These are phyloP conservation scores for Rhodotorula babjevae DNA, from an alignment of 768 basidiomycete genomes.

Conservation along the genomic window DNA sequence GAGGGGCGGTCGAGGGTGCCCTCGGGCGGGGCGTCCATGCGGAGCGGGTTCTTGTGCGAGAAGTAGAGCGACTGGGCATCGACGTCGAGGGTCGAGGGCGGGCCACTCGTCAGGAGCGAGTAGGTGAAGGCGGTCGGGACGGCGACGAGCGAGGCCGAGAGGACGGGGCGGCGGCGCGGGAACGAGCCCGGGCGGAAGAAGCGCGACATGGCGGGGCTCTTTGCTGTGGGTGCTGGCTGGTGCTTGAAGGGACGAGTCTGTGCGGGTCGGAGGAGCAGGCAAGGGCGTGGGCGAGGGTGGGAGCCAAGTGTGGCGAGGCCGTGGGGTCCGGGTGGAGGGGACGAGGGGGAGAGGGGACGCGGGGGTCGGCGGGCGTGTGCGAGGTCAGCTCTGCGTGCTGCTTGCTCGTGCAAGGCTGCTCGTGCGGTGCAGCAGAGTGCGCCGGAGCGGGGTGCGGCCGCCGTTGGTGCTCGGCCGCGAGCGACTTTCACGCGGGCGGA, in stretches of 20 bases:
- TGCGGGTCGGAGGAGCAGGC: too few species aligned
- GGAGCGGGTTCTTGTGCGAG: constrained; percentile 1
- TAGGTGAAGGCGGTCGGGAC: constrained; percentile 14
- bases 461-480: too few species aligned
- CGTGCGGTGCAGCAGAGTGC: too few species aligned
- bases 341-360: too few species aligned
- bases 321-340: too few species aligned
- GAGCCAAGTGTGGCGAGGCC: background rate
- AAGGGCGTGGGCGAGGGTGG: background rate
- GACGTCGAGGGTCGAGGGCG: constrained; percentile 1
- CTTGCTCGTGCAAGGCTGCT: too few species aligned
- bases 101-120: constrained; percentile 19
- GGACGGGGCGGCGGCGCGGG: constrained; percentile 17
- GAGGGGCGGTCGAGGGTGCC: constrained; percentile 33
- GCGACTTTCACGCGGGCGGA: too few species aligned
- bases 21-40: constrained; percentile 18
- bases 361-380: too few species aligned
- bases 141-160: constrained; percentile 24
- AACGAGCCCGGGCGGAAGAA: constrained; percentile 29
- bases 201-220: constrained; percentile 22
- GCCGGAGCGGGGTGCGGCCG: too few species aligned
- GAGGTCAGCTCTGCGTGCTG: too few species aligned
- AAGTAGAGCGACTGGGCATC: constrained; percentile 30
- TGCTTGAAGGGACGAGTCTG: too few species aligned
- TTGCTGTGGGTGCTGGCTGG: background rate